These are phyloP conservation scores for Elymus sibiricus DNA, from an alignment of 176 grass and related monocot genomes.

Conservation along the genomic window DNA sequence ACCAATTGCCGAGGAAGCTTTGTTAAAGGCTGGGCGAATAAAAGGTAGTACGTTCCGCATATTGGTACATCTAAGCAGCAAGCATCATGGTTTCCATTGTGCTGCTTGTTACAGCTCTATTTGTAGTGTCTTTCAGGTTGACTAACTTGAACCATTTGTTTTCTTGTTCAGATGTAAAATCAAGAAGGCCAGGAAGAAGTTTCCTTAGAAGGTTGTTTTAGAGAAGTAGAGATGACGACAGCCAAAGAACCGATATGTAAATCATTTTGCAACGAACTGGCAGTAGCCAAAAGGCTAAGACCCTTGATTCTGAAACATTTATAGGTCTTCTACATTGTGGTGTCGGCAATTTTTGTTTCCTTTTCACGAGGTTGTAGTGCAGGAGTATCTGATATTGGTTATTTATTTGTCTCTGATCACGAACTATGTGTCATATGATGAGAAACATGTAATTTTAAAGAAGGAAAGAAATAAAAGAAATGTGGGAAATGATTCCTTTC, in stretches of 20 bases:
- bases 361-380: neutral
- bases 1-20: conserved; percentile 81
- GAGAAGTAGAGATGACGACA: conserved; percentile 3
- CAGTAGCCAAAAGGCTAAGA: neutral
- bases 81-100: neutral
- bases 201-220: conserved; percentile 39
- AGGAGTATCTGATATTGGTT: neutral
- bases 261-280: conserved; percentile 2
- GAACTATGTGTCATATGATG: neutral
- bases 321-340: neutral
- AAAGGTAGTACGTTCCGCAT: conserved; percentile 41
- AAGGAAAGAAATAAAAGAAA: too few species aligned
- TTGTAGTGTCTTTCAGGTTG: neutral
- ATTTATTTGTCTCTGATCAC: neutral
- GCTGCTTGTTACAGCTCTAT: neutral
- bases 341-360: neutral
- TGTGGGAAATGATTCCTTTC: too few species aligned
- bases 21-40: conserved; percentile 68
- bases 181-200: conserved; percentile 26
- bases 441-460: neutral
- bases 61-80: neutral
- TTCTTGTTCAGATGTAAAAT: conserved; percentile 28
- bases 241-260: neutral
- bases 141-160: conserved; percentile 2
- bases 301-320: neutral